A percentile compares a stretch with the other conserved stretches of the same genome.
Conservation (phyloP, 2,329 filamentous ascomycete genomes). For the Trichoderma aggressivum region DNA sequence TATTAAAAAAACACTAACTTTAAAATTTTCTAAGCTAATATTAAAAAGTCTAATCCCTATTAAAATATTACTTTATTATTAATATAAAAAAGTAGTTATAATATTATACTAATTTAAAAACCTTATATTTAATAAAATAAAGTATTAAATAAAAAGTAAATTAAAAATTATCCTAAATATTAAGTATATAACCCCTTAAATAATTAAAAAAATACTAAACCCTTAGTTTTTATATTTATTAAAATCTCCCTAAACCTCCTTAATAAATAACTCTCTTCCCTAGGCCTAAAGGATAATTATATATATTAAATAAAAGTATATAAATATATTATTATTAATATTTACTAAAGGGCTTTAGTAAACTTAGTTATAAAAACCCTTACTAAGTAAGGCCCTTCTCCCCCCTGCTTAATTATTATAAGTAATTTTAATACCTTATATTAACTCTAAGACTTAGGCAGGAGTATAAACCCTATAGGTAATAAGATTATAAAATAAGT, state of each 20-base stretch:
- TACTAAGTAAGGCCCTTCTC: not conserved
- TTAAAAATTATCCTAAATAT: not conserved
- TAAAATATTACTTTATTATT: too few relatives aligned
- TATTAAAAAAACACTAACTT: too few relatives aligned
- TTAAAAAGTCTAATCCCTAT: too few relatives aligned
- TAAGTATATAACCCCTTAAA: not conserved
- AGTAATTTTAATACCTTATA: not conserved
- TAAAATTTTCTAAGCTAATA: too few relatives aligned
- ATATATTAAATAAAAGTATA: not conserved
- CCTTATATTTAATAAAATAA: not conserved
- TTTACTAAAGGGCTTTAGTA: too few relatives aligned
- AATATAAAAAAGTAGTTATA: not conserved
- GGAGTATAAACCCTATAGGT: not conserved
- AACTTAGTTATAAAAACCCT: not conserved
- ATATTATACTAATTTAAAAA: not conserved
- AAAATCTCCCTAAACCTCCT: not conserved
- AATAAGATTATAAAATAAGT: not conserved
- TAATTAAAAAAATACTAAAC: not conserved
- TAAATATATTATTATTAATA: not conserved
- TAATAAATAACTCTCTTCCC: not conserved
- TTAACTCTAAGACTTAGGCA: not conserved
- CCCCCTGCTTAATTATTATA: not conserved
- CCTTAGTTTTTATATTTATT: constrained; percentile 5
- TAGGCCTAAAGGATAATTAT: not conserved
- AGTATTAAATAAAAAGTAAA: not conserved